Base-by-base conservation (phyloP, 192 early-diverging fungal genomes). In the Dissophora globulifera region DNA sequence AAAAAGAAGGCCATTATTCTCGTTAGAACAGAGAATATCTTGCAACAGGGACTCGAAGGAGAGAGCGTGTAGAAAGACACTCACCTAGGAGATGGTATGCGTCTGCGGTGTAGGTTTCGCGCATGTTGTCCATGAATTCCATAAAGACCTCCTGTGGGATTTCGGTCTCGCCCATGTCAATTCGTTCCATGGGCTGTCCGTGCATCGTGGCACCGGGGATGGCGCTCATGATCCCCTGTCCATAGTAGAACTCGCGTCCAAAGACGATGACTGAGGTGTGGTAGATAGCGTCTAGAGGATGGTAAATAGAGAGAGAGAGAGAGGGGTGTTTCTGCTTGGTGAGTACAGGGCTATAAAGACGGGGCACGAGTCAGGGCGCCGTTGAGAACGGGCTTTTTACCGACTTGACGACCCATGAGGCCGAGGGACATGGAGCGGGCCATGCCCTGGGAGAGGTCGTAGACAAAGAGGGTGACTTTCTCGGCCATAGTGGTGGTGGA, bases 241-340 rank as follows among this genome's bases (percentile, higher is more conserved):
- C 95, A 70, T 88, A 96, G 75, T 78, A 93, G 48, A 86, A 90
- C 53, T 96, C 95, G 27, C 67, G 79, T 23, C 90, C 93, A 69
- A 85, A 93, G 54, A 89, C 86, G 13, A 93, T 87, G 13, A 95
- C 89, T 0, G 88, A 83, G 2, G 93, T 94, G 69, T 94, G 93
- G 79, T 79, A 85, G 62, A 86, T 87, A 7, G 68, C 83, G 31
- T 85, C 83, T 76, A 83, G 10, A 4, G 32, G 25, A 20, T 10
- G 42, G 0, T 3, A 22, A 42, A 19, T 13, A 8, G 46, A 27
- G n/a, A n/a, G n/a, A n/a, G n/a, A n/a, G n/a, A n/a, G n/a, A n/a
- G n/a, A n/a, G n/a, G n/a, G n/a, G n/a, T n/a, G n/a, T n/a, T n/a
- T n/a, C n/a, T n/a, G n/a, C n/a, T n/a, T n/a, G n/a, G n/a, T n/a